Conservation (phyloP, 495 filamentous ascomycete species). For the Cudoniella acicularis region DNA sequence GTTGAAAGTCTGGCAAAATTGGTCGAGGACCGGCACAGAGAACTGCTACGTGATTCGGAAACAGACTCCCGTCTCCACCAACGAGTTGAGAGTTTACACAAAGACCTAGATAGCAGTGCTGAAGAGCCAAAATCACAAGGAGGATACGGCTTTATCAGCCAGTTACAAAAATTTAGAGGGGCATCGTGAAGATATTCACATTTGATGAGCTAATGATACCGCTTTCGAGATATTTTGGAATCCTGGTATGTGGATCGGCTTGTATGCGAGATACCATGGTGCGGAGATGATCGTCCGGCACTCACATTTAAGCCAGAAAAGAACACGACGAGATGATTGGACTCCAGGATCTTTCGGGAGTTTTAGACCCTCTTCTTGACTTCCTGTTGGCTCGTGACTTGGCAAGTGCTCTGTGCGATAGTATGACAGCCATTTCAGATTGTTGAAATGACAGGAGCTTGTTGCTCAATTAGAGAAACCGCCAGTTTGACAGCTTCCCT, state of each 20-base stretch:
- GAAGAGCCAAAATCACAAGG: slow-evolving; percentile 40
- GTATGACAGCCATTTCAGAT: no score
- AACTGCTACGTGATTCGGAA: slow-evolving; percentile 50
- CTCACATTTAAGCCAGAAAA: no score
- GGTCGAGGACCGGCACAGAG: slow-evolving; percentile 54
- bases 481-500: no score
- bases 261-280: background rate
- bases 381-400: no score
- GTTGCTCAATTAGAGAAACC: no score
- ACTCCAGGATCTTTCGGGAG: no score
- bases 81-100: slow-evolving; percentile 22
- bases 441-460: no score
- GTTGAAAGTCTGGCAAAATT: slow-evolving; percentile 71
- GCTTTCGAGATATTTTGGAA: background rate
- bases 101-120: slow-evolving; percentile 25
- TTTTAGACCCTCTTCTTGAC: no score
- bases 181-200: slow-evolving; percentile 12
- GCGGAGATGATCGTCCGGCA: no score
- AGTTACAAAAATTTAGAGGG: slow-evolving; percentile 73
- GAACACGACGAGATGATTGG: no score
- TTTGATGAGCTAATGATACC: background rate
- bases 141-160: slow-evolving; percentile 75
- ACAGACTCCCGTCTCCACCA: slow-evolving; percentile 28
- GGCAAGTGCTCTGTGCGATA: no score
- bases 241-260: background rate